phyloP scores from a whole-genome alignment of 139 green algal genomes.

The Nannochloris sp. region DNA sequence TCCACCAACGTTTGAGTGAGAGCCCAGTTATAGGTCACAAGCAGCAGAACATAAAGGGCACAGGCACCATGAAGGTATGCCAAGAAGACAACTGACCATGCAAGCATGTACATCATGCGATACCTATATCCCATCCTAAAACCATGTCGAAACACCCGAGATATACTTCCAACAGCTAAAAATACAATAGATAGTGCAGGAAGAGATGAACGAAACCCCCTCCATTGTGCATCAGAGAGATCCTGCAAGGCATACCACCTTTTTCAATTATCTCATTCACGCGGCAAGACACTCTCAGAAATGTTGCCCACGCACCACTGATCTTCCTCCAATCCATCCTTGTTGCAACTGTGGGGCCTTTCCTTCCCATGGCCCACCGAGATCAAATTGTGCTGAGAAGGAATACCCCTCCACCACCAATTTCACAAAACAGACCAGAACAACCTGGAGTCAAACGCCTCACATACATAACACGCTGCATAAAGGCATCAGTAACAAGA shows the following conservation, averaged over 20 bases:
- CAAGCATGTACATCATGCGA: slow-evolving; percentile 11
- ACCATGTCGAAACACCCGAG: slow-evolving; percentile 13
- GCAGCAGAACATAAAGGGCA: slow-evolving; percentile 24
- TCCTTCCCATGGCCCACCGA: slow-evolving; percentile 11
- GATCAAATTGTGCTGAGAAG: slow-evolving; percentile 16
- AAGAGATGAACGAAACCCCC: slow-evolving; percentile 45
- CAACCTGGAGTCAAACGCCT: slow-evolving; percentile 9
- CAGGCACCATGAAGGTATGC: slow-evolving; percentile 40
- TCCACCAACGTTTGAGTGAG: slow-evolving; percentile 15
- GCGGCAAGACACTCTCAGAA: neutral
- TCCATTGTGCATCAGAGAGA: slow-evolving; percentile 74
- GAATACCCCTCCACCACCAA: slow-evolving; percentile 6
- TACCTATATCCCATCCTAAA: neutral
- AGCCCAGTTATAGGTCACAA: slow-evolving; percentile 21
- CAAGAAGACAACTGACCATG: slow-evolving; percentile 13
- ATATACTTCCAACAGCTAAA: slow-evolving; percentile 24
- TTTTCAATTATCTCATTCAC: slow-evolving; percentile 4
- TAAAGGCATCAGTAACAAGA: too few species aligned
- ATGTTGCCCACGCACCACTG: too few species aligned
- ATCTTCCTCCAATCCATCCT: slow-evolving; percentile 11
- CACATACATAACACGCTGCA: too few species aligned
- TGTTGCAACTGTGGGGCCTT: slow-evolving; percentile 20
- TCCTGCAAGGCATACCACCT: slow-evolving; percentile 21
- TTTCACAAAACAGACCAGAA: neutral
- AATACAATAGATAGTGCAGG: slow-evolving; percentile 28